These are phyloP conservation scores for Betula pendula DNA, from an alignment of 306 rosid genomes.

Conservation along the genomic window DNA sequence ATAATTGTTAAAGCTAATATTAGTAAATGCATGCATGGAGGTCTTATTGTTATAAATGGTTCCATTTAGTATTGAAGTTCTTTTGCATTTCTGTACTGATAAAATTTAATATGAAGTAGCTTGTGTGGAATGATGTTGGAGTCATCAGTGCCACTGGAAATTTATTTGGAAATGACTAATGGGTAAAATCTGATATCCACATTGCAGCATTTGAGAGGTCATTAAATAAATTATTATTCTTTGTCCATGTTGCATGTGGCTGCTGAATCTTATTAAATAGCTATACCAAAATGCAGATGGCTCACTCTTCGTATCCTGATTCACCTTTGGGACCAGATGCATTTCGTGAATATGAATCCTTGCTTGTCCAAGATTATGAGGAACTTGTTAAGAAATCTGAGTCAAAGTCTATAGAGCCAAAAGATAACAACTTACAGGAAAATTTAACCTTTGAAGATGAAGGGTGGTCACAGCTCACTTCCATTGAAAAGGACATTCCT, in stretches of 20 bases:
- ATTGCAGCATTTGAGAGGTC: background rate
- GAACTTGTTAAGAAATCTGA: constrained; percentile 64
- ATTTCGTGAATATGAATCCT: constrained; percentile 83
- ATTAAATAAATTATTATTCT: background rate
- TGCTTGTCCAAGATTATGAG: constrained; percentile 89
- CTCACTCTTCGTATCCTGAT: constrained; percentile 80
- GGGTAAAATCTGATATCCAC: background rate
- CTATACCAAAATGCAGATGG: constrained; percentile 51
- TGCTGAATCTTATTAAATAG: constrained; percentile 20
- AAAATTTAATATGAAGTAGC: background rate
- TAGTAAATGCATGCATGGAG: background rate
- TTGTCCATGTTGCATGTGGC: background rate
- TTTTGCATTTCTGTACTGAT: background rate
- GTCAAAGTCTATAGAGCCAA: constrained; percentile 30
- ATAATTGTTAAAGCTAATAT: background rate
- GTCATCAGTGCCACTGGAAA: background rate
- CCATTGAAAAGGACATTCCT: constrained; percentile 48
- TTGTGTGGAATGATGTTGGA: background rate
- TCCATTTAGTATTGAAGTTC: background rate
- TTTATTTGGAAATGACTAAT: background rate
- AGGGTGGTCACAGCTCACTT: constrained; percentile 51
- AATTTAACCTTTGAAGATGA: constrained; percentile 44
- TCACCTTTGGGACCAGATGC: constrained; percentile 98
- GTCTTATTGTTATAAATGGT: background rate
- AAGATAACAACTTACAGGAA: constrained; percentile 39